A percentile compares a stretch with the other conserved stretches of the same genome.
Evolutionary conservation across 2,329 filamentous ascomycete species (phyloP).

Genomic region (Cercospora sojina): DNA sequence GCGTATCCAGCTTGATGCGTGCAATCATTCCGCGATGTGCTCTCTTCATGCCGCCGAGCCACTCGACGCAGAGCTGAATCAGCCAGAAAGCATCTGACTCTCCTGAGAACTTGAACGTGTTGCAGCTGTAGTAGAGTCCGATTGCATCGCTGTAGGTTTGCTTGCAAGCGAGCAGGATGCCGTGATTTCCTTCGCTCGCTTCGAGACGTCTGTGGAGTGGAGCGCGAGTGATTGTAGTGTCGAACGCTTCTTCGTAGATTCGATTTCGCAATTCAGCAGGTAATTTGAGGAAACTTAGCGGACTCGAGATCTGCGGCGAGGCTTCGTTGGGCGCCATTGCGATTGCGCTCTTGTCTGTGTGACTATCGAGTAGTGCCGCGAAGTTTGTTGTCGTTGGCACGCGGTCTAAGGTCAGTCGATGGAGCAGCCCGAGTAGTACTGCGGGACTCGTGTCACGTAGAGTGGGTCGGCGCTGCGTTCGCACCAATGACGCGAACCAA

Average conservation of each 20-base stretch:
- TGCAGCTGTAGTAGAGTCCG: conserved; percentile 16
- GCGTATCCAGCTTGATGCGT: not conserved
- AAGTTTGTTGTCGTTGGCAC: not conserved
- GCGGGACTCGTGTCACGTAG: not conserved
- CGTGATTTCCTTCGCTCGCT: not conserved
- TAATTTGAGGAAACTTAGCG: not conserved
- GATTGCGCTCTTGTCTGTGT: not conserved
- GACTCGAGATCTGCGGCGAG: not conserved
- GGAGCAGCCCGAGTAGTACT: not conserved
- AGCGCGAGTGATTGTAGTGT: not conserved
- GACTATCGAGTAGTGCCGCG: not conserved
- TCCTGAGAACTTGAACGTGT: conserved; percentile 3
- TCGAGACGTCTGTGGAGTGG: too few species aligned
- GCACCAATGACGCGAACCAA: not conserved
- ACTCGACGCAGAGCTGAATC: not conserved
- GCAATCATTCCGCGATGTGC: not conserved
- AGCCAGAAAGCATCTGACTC: not conserved
- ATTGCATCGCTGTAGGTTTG: conserved; percentile 16
- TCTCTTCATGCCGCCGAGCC: not conserved
- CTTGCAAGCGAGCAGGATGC: conserved; percentile 20
- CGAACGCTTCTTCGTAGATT: conserved; percentile 12
- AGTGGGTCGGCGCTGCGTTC: not conserved
- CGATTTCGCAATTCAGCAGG: conserved; percentile 16
- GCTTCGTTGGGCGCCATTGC: not conserved
- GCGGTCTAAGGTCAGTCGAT: not conserved